Percentiles rank a stretch among this genome's conserved stretches.
These are phyloP conservation scores for Teratosphaeria zuluensis DNA, from an alignment of 2,329 filamentous ascomycete species.

Conservation along the genomic window DNA sequence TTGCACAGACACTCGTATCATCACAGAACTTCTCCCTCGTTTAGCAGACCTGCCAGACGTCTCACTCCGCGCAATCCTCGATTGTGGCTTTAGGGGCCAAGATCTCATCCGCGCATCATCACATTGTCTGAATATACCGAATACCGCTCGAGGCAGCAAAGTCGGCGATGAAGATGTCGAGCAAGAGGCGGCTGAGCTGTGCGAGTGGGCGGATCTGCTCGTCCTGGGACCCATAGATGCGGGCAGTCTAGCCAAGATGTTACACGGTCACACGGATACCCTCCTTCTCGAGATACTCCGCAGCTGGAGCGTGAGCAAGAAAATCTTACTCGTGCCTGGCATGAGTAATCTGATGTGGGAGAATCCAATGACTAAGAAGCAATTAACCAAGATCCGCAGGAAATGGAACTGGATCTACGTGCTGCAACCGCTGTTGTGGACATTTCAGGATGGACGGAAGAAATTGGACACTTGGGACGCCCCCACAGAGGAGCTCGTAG, in stretches of 20 bases:
- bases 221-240: constrained; percentile 78
- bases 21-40: constrained; percentile 22
- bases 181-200: constrained; percentile 52
- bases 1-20: constrained; percentile 22
- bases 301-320: constrained; percentile 80
- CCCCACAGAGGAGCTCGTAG: constrained; percentile 57
- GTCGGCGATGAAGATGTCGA: constrained; percentile 22
- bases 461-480: constrained; percentile 45
- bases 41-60: constrained; percentile 25
- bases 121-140: constrained; percentile 23
- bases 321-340: constrained; percentile 72
- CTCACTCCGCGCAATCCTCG: constrained; percentile 25
- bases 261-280: constrained; percentile 72
- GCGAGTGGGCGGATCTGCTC: constrained; percentile 80
- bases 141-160: constrained; percentile 14
- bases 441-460: constrained; percentile 51
- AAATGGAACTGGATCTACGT: constrained; percentile 85
- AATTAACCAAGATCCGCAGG: constrained; percentile 69
- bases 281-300: constrained; percentile 71
- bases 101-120: constrained; percentile 25
- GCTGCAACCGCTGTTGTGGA: constrained; percentile 73
- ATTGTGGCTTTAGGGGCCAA: constrained; percentile 22
- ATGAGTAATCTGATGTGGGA: constrained; percentile 89
- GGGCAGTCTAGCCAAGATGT: constrained; percentile 76
- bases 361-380: constrained; percentile 78